Percentiles rank a stretch among this genome's conserved stretches.
These are phyloP conservation scores for Podospora anserina DNA, from an alignment of 495 filamentous ascomycete genomes.

Conservation along the genomic window DNA sequence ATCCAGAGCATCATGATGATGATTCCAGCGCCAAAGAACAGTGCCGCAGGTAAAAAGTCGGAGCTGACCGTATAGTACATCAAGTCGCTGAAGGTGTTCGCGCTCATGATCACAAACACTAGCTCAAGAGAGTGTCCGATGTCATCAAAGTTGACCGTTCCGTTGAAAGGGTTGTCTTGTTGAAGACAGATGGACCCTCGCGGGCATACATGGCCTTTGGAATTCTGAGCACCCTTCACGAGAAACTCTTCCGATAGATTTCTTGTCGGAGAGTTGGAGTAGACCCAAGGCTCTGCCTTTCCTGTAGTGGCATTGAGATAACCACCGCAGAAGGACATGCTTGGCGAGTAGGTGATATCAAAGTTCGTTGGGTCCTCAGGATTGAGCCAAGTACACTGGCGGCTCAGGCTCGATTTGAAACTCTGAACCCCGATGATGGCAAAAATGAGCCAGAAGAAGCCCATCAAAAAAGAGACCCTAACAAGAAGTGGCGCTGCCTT, in stretches of 20 bases:
- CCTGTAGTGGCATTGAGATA: constrained; percentile 62
- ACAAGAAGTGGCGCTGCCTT: constrained; percentile 92
- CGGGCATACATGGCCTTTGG: constrained; percentile 93
- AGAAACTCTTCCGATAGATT: constrained; percentile 23
- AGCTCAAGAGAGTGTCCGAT: constrained; percentile 86
- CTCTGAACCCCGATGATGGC: constrained; percentile 94
- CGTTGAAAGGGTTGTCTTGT: constrained; percentile 74
- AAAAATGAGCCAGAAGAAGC: constrained; percentile 98
- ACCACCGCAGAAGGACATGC: constrained; percentile 81
- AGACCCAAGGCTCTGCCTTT: constrained; percentile 62
- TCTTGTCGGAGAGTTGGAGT: constrained; percentile 17
- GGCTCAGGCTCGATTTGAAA: constrained; percentile 90
- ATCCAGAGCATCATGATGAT: constrained; percentile 96
- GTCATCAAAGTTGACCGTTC: constrained; percentile 92
- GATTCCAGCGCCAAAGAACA: constrained; percentile 82
- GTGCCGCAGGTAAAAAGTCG: constrained; percentile 79
- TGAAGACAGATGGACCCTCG: constrained; percentile 76
- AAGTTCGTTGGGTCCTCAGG: constrained; percentile 49
- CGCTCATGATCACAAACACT: constrained; percentile 98
- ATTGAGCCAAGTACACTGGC: constrained; percentile 84
- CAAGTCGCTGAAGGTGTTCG: constrained; percentile 91
- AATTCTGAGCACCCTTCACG: constrained; percentile 38
- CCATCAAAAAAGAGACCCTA: constrained; percentile 91
- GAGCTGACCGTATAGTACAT: constrained; percentile 90
- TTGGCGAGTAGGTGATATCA: constrained; percentile 47